Conservation (phyloP, 192 early-diverging fungal species). For the Coemansia sp. region DNA sequence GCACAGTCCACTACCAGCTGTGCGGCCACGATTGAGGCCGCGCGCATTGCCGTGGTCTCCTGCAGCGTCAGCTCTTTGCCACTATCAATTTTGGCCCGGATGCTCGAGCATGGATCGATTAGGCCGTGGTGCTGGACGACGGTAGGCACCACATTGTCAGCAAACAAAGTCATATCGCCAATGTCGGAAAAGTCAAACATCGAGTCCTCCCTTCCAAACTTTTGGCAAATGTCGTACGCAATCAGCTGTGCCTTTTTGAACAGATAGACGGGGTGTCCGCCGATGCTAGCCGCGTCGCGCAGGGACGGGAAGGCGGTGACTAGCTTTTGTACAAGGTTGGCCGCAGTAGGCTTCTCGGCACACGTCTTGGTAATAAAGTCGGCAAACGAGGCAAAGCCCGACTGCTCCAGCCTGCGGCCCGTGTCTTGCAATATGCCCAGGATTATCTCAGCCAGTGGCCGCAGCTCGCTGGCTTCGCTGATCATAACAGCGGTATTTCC, state of each 20-base stretch:
- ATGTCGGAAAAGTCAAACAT: conserved; percentile 73
- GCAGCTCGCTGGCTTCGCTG: conserved; percentile 64
- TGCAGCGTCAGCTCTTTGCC: conserved; percentile 55
- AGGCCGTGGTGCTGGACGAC: conserved; percentile 64
- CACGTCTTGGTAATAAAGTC: conserved; percentile 72
- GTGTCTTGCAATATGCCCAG: conserved; percentile 70
- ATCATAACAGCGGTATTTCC: conserved; percentile 61
- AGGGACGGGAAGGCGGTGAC: conserved; percentile 70
- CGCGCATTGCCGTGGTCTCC: conserved; percentile 66
- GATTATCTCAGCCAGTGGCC: conserved; percentile 67
- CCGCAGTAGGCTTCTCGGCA: conserved; percentile 56
- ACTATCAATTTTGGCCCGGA: conserved; percentile 55
- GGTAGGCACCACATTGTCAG: conserved; percentile 76
- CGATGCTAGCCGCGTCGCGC: conserved; percentile 60
- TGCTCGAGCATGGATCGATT: conserved; percentile 47
- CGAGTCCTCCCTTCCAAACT: conserved; percentile 59
- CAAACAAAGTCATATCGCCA: conserved; percentile 67
- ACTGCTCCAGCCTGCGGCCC: conserved; percentile 63
- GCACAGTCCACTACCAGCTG: conserved; percentile 59
- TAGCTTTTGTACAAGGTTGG: conserved; percentile 62
- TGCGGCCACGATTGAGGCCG: conserved; percentile 69
- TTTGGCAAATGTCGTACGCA: conserved; percentile 63
- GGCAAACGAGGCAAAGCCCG: conserved; percentile 66
- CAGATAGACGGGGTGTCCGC: conserved; percentile 64
- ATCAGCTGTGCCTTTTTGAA: conserved; percentile 81